These are phyloP conservation scores for Phascolomyces articulosus DNA, from an alignment of 371 early-diverging fungal genomes.

Conservation along the genomic window DNA sequence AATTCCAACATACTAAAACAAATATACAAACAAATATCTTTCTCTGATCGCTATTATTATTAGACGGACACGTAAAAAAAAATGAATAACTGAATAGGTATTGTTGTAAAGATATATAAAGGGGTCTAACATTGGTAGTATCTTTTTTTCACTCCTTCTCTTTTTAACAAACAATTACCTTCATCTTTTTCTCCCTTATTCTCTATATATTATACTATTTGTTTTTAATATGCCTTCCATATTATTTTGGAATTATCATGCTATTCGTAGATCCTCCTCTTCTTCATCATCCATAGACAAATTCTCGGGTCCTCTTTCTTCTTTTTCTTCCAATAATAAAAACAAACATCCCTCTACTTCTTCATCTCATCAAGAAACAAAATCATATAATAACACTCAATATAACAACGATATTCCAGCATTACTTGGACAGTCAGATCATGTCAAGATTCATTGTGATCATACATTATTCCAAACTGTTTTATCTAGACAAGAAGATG, in stretches of 20 bases:
- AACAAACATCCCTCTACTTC: background rate
- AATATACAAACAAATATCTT: too few relatives aligned
- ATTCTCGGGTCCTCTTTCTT: background rate
- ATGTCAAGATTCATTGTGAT: background rate
- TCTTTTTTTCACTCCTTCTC: too few relatives aligned
- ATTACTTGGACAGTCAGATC: background rate
- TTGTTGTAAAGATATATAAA: too few relatives aligned
- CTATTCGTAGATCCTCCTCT: background rate
- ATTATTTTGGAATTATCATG: conserved; percentile 3
- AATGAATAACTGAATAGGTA: too few relatives aligned
- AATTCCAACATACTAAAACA: too few relatives aligned
- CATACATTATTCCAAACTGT: background rate
- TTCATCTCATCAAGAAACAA: background rate
- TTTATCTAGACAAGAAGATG: background rate
- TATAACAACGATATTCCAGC: background rate
- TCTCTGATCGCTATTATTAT: too few relatives aligned
- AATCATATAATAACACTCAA: too few relatives aligned
- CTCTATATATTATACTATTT: background rate
- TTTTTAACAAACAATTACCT: too few relatives aligned
- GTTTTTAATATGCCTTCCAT: background rate
- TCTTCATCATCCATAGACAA: background rate
- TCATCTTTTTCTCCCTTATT: background rate
- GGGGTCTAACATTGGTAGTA: too few relatives aligned
- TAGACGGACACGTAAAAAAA: too few relatives aligned
- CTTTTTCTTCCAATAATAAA: background rate